Evolutionary conservation across 2,329 filamentous ascomycete species (phyloP), one percentile per base, ranked within the genome.

Genomic region (Penicillium sp.): DNA sequence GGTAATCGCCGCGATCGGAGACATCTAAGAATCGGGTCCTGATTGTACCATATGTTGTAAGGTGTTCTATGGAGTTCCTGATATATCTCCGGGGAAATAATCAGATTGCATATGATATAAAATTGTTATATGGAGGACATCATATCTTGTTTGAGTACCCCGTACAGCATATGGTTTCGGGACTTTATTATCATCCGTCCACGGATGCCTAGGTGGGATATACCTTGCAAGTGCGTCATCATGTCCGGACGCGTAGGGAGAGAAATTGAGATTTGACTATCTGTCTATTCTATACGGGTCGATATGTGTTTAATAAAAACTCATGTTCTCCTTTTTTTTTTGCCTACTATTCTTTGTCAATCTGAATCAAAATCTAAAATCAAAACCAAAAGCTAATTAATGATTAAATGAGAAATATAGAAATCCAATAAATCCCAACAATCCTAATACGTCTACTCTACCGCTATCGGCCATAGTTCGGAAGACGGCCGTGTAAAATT

Each of bases 381-480:
- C 10, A 4, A 29, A 29, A 29, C 6, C 13, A 15, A 35, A 17
- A 35, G 17, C 33, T 17, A 35, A 35, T 35, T 35, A 35, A 35
- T 35, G 15, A 37, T n/a, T 2, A 8, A 21, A 37, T 17, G 3
- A 31, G 3, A 29, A 51, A 27, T 31, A 3, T 15, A 48, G 2
- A 38, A 50, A 38, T 37, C 12, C 13, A 31, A 50, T 23, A 33
- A 47, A 47, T 48, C 29, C n/a, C 38, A 40, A 51, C 12, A 51
- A 15, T 43, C 38, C 50, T 33, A 43, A 37, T 35, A 33, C 19
- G 27, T 25, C 37, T n/a, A 17, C 19, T 6, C 43, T 50, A 56
- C 54, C 54, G 48, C 54, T 50, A 56, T 53, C 57, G 54, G 49
- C 45, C 47, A 49, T 59, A 51, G 48, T 56, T 59, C 57, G 57